Percentiles rank a stretch among this genome's conserved stretches.
Evolutionary conservation across 2,329 filamentous ascomycete species (phyloP).

Genomic region (Alternaria atra): DNA sequence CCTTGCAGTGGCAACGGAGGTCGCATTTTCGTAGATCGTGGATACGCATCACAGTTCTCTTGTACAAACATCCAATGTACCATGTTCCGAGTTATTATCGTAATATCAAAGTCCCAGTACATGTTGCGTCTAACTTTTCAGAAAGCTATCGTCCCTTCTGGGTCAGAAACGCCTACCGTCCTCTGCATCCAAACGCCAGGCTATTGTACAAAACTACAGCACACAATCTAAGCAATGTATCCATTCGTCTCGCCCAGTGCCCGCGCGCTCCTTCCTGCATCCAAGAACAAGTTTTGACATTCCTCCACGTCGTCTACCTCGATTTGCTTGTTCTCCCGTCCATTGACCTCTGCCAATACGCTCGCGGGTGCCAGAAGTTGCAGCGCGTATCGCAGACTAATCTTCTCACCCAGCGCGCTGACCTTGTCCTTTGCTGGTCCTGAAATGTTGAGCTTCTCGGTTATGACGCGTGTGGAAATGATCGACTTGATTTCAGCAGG

Average conservation of each 20-base stretch:
- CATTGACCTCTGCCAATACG: slow-evolving; percentile 81
- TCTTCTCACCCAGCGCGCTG: slow-evolving; percentile 83
- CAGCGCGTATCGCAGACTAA: slow-evolving; percentile 90
- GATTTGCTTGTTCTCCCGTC: slow-evolving; percentile 57
- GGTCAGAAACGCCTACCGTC: slow-evolving; percentile 15
- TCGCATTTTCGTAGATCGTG: slow-evolving; percentile 3
- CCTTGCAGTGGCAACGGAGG: slow-evolving; percentile 30
- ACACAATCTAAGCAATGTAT: slow-evolving; percentile 43
- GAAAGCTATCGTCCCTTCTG: slow-evolving; percentile 8
- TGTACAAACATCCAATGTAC: background rate
- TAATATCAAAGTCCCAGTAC: slow-evolving; percentile 13
- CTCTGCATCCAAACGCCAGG: slow-evolving; percentile 22
- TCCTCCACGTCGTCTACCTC: slow-evolving; percentile 65
- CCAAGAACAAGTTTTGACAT: slow-evolving; percentile 58
- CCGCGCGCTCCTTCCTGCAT: slow-evolving; percentile 59
- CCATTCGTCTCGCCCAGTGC: slow-evolving; percentile 38
- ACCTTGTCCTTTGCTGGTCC: slow-evolving; percentile 89
- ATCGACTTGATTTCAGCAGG: slow-evolving; percentile 92
- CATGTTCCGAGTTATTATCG: slow-evolving; percentile 5
- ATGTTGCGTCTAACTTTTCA: slow-evolving; percentile 18
- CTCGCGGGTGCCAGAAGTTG: slow-evolving; percentile 90
- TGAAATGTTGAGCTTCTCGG: slow-evolving; percentile 80
- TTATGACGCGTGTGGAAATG: slow-evolving; percentile 82
- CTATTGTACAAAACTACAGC: slow-evolving; percentile 23
- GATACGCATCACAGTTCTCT: background rate